phyloP scores from a whole-genome alignment of 176 grass and related monocot genomes.

The Calamus simplicifolius region DNA sequence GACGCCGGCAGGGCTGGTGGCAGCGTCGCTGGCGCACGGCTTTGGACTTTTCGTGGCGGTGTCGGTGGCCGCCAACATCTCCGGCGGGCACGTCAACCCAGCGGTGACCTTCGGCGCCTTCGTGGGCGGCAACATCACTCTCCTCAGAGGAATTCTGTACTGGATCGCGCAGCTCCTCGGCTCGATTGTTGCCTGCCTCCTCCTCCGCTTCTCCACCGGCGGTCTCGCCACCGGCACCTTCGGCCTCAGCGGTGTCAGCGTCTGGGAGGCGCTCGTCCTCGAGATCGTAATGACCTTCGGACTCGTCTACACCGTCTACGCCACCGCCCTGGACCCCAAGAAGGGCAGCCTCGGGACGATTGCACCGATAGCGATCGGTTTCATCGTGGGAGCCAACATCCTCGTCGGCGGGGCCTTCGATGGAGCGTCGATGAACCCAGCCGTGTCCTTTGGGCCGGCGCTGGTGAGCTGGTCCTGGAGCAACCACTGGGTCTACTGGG shows the following conservation, averaged over 20 bases:
- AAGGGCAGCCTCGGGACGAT: constrained; percentile 78
- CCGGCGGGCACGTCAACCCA: constrained; percentile 94
- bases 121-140: constrained; percentile 90
- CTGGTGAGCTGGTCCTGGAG: constrained; percentile 90
- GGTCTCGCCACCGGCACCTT: constrained; percentile 60
- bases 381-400: constrained; percentile 95
- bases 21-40: constrained; percentile 66
- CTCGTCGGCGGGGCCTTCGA: constrained; percentile 68
- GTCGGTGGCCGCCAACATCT: constrained; percentile 87
- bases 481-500: constrained; percentile 92
- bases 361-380: constrained; percentile 87
- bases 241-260: constrained; percentile 46
- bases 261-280: constrained; percentile 54
- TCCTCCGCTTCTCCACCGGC: constrained; percentile 75
- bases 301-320: constrained; percentile 94
- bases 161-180: constrained; percentile 88
- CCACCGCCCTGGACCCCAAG: constrained; percentile 82
- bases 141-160: constrained; percentile 77
- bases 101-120: constrained; percentile 95
- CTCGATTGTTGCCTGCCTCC: constrained; percentile 60
- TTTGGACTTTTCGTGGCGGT: constrained; percentile 91
- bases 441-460: constrained; percentile 83
- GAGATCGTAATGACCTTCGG: constrained; percentile 99
- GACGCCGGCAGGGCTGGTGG: constrained; percentile 45
- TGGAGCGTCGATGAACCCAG: constrained; percentile 97